Evolutionary conservation across 2,329 filamentous ascomycete genomes (phyloP).

Genomic region (Harringtonia aguacate): DNA sequence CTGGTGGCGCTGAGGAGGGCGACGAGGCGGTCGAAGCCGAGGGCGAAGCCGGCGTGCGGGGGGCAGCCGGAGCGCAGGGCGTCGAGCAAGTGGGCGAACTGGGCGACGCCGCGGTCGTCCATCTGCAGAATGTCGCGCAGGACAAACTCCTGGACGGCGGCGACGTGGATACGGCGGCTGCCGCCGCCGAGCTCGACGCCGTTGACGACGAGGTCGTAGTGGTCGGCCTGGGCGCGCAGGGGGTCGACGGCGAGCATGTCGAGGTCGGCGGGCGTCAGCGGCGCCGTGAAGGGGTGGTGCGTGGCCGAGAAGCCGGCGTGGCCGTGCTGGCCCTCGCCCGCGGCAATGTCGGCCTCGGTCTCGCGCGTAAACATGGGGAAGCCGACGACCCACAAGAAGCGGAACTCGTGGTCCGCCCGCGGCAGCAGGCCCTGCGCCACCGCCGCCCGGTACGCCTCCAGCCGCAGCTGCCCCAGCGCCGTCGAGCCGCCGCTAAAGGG

Average conservation of each 20-base stretch:
- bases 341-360: slow-evolving; percentile 44
- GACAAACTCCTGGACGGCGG: slow-evolving; percentile 72
- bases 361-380: slow-evolving; percentile 84
- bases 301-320: slow-evolving; percentile 71
- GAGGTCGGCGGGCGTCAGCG: slow-evolving; percentile 60
- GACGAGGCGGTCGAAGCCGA: slow-evolving; percentile 83
- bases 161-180: slow-evolving; percentile 81
- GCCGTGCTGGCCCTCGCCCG: slow-evolving; percentile 62
- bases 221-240: slow-evolving; percentile 64
- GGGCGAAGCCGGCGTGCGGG: slow-evolving; percentile 84
- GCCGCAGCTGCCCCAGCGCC: slow-evolving; percentile 60
- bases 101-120: slow-evolving; percentile 56
- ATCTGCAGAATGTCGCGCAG: slow-evolving; percentile 78
- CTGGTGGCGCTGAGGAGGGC: slow-evolving; percentile 67
- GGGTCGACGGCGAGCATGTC: slow-evolving; percentile 65
- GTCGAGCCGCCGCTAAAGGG: slow-evolving; percentile 63
- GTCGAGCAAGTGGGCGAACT: slow-evolving; percentile 77
- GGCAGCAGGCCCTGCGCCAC: slow-evolving; percentile 50
- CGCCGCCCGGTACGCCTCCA: slow-evolving; percentile 57
- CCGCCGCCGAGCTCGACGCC: slow-evolving; percentile 91
- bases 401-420: slow-evolving; percentile 34
- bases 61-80: slow-evolving; percentile 80
- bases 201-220: slow-evolving; percentile 94
- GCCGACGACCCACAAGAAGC: slow-evolving; percentile 75
- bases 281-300: slow-evolving; percentile 94